phyloP scores from a whole-genome alignment of 2,329 filamentous ascomycete genomes.

The Myriosclerotinia curreyana region DNA sequence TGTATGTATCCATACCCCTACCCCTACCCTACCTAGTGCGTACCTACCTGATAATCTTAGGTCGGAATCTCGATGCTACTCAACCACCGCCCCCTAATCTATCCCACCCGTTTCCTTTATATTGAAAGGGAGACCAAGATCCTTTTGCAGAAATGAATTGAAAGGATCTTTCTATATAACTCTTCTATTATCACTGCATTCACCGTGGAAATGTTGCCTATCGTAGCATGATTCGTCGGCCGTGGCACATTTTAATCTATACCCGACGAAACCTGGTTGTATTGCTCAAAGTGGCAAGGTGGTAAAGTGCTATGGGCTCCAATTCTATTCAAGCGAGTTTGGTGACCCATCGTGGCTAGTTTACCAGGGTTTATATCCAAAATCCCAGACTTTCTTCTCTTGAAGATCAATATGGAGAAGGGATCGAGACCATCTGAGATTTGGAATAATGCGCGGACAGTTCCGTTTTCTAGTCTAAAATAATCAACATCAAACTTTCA shows the following conservation, averaged over 20 bases:
- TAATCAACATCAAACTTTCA: constrained; percentile 1
- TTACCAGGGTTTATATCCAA: background rate
- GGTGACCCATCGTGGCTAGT: background rate
- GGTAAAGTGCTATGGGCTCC: background rate
- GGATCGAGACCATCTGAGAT: background rate
- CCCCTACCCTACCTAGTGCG: too few species aligned
- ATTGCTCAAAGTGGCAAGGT: constrained; percentile 7
- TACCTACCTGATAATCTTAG: too few species aligned
- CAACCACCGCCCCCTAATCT: too few species aligned
- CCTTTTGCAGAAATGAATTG: too few species aligned
- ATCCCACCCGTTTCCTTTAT: too few species aligned
- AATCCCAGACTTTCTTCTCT: background rate
- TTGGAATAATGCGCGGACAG: background rate
- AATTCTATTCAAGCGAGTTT: constrained; percentile 9
- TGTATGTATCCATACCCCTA: too few species aligned
- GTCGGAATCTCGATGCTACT: too few species aligned
- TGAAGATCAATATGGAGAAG: background rate
- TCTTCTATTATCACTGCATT: too few species aligned
- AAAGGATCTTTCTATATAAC: too few species aligned
- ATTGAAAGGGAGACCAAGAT: too few species aligned
- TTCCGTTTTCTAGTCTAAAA: constrained; percentile 5
- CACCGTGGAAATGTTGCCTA: too few species aligned
- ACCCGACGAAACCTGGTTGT: constrained; percentile 1
- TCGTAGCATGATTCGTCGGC: background rate
- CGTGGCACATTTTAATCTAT: background rate